phyloP scores from a whole-genome alignment of 1,139 yeast species.

The Yamadazyma membranifaciens region DNA sequence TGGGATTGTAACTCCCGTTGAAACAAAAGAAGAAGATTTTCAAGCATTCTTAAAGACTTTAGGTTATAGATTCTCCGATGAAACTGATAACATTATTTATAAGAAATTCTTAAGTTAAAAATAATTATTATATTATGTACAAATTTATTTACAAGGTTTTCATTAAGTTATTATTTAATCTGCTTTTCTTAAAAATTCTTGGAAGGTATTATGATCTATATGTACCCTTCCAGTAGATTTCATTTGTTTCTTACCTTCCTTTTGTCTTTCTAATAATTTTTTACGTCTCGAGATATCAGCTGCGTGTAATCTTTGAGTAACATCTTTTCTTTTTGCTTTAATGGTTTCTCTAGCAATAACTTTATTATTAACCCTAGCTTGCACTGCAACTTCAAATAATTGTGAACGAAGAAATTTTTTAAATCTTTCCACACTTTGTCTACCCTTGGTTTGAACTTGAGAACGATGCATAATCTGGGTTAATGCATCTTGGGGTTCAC shows the following conservation, averaged over 20 bases:
- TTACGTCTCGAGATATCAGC: conserved; percentile 89
- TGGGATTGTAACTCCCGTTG: conserved; percentile 81
- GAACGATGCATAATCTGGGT: conserved; percentile 86
- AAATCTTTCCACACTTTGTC: conserved; percentile 79
- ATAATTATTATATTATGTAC: neutral
- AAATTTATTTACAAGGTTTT: conserved; percentile 8
- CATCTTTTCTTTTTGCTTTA: conserved; percentile 91
- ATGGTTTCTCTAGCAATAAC: conserved; percentile 91
- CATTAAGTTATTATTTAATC: conserved; percentile 14
- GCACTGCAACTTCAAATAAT: conserved; percentile 88
- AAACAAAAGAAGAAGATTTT: conserved; percentile 60
- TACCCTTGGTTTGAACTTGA: conserved; percentile 70
- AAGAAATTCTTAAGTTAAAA: conserved; percentile 56
- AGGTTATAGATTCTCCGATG: conserved; percentile 79
- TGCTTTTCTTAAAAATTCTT: conserved; percentile 53
- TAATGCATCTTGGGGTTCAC: conserved; percentile 86
- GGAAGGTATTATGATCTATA: conserved; percentile 83
- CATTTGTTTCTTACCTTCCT: conserved; percentile 89
- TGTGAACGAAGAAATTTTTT: conserved; percentile 78
- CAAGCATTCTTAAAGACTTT: conserved; percentile 65
- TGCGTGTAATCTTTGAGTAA: conserved; percentile 86
- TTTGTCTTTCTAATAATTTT: conserved; percentile 83
- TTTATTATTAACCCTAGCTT: conserved; percentile 81
- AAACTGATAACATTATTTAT: conserved; percentile 80
- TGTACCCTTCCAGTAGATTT: conserved; percentile 75